phyloP scores from a whole-genome alignment of 768 basidiomycete genomes.

The Gyrodon lividus region DNA sequence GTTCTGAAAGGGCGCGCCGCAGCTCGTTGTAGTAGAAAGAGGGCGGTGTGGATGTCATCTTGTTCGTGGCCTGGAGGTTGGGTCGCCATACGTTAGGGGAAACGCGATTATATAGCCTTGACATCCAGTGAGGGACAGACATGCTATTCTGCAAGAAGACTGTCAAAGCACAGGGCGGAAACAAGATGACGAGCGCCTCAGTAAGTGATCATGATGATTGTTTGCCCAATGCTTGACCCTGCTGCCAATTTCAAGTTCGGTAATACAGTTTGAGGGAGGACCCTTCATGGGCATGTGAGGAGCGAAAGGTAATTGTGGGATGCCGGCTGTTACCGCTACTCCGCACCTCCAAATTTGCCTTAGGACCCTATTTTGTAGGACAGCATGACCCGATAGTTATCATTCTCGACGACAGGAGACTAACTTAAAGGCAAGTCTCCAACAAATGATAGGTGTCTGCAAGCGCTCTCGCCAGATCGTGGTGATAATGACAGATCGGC shows the following conservation, averaged over 20 bases:
- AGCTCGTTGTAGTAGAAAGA: conserved; percentile 48
- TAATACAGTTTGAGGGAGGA: conserved; percentile 9
- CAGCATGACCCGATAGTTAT: no score
- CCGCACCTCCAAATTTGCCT: no score
- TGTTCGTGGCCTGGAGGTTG: conserved; percentile 1
- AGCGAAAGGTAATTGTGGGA: conserved; percentile 4
- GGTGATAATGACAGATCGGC: conserved; percentile 3
- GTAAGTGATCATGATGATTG: conserved; percentile 20
- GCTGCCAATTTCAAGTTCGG: conserved; percentile 23
- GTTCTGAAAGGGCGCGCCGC: conserved; percentile 52
- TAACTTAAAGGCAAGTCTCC: background rate
- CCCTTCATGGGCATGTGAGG: conserved; percentile 8
- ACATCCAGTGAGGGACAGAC: conserved; percentile 27
- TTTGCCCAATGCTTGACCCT: conserved; percentile 25
- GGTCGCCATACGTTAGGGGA: conserved; percentile 19
- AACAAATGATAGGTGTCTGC: background rate
- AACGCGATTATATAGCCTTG: conserved; percentile 28
- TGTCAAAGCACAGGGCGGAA: conserved; percentile 14
- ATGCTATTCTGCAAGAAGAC: conserved; percentile 21
- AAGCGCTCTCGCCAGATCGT: no score
- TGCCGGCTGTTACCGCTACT: conserved; percentile 11
- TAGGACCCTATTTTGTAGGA: background rate
- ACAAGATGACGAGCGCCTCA: conserved; percentile 18
- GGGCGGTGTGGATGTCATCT: conserved; percentile 19
- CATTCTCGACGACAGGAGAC: background rate